phyloP scores from a whole-genome alignment of 345 rosid species.

The Heritiera littoralis region DNA sequence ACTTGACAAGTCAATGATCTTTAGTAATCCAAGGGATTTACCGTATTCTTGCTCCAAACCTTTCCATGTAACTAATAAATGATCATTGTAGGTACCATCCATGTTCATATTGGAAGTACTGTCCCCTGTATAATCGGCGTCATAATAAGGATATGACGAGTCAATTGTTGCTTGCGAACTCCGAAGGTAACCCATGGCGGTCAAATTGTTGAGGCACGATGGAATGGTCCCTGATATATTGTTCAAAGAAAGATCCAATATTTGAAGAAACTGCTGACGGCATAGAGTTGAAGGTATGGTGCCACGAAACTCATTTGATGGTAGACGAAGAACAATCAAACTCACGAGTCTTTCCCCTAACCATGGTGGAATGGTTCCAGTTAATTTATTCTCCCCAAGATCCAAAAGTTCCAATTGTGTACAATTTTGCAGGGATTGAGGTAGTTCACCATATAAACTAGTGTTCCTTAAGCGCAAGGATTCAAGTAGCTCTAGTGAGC shows the following conservation, averaged over 20 bases:
- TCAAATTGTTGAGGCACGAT: conserved; percentile 12
- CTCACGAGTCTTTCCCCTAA: conserved; percentile 5
- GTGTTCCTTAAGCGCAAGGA: background rate
- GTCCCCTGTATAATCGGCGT: no score
- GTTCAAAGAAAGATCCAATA: conserved; percentile 14
- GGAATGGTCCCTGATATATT: conserved; percentile 13
- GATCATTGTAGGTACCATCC: no score
- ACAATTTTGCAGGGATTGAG: conserved; percentile 17
- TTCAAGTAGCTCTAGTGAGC: background rate
- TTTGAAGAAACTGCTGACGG: background rate
- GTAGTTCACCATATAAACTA: conserved; percentile 18
- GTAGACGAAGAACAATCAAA: background rate
- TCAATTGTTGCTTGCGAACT: background rate
- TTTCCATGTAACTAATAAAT: conserved; percentile 15
- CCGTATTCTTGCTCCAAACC: background rate
- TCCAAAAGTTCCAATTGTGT: conserved; percentile 16
- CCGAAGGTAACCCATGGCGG: background rate
- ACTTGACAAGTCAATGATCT: conserved; percentile 22
- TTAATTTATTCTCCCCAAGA: conserved; percentile 23
- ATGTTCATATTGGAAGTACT: no score
- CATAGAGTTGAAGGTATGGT: background rate
- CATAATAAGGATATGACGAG: no score
- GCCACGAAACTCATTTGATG: conserved; percentile 25
- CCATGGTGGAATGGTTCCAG: conserved; percentile 31
- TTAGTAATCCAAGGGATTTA: conserved; percentile 11